phyloP scores from a whole-genome alignment of 2,329 filamentous ascomycete genomes.

The Onygenales sp. region DNA sequence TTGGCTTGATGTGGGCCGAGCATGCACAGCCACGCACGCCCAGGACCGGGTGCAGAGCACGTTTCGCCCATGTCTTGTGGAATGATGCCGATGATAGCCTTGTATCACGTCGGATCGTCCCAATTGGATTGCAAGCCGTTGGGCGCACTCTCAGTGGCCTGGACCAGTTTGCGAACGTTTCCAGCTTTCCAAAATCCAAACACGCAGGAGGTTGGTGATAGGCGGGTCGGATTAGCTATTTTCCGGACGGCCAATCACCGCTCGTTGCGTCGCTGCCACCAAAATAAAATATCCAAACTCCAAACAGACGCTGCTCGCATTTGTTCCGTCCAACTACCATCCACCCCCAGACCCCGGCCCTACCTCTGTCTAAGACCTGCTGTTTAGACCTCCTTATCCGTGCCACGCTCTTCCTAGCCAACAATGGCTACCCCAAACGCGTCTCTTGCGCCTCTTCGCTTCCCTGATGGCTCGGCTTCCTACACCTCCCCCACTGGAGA shows the following conservation, averaged over 20 bases:
- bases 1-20: no score
- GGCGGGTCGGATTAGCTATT: background rate
- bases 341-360: background rate
- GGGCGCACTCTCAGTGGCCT: no score
- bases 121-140: no score
- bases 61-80: no score
- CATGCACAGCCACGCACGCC: no score
- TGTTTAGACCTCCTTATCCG: background rate
- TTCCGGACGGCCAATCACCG: background rate
- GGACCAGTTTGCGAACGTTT: no score
- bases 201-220: no score
- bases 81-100: no score
- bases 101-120: no score
- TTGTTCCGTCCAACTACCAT: background rate
- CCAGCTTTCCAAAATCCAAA: no score
- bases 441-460: constrained; percentile 24
- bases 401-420: background rate
- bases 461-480: constrained; percentile 32
- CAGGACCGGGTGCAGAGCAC: no score
- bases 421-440: constrained; percentile 28
- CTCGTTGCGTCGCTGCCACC: background rate
- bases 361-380: background rate
- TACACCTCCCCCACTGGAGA: constrained; percentile 50
- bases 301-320: background rate
- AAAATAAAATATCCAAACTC: background rate